Conservation (phyloP, 805 yeast genomes). For the Henningerozyma blattae region DNA sequence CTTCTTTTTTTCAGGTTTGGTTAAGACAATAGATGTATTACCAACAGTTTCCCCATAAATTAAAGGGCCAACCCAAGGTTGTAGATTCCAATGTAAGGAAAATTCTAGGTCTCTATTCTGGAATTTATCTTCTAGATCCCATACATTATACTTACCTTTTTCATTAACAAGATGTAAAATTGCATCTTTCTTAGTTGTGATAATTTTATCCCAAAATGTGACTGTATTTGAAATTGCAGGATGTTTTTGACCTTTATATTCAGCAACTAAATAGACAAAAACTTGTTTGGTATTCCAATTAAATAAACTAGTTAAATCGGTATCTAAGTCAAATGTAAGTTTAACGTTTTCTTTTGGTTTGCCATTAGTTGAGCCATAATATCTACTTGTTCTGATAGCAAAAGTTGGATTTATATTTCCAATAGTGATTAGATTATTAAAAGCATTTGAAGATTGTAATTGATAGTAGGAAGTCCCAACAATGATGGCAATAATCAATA, state of each 20-base stretch:
- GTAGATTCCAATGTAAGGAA: constrained; percentile 79
- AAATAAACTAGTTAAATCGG: constrained; percentile 69
- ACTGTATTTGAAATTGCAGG: constrained; percentile 45
- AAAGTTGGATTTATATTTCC: constrained; percentile 29
- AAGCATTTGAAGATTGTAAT: constrained; percentile 34
- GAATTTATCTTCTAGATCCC: constrained; percentile 61
- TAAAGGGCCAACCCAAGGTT: constrained; percentile 80
- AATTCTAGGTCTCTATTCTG: constrained; percentile 55
- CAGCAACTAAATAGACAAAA: constrained; percentile 84
- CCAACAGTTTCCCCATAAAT: constrained; percentile 47
- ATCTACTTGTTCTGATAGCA: constrained; percentile 40
- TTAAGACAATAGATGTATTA: constrained; percentile 4
- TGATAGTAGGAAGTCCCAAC: constrained; percentile 38
- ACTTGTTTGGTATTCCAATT: constrained; percentile 97
- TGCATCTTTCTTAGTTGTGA: constrained; percentile 48
- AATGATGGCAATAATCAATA: constrained; percentile 35
- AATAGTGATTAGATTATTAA: constrained; percentile 28
- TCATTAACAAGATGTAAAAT: constrained; percentile 36
- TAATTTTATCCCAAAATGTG: constrained; percentile 85
- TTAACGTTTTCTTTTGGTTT: constrained; percentile 68
- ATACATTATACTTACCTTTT: constrained; percentile 69
- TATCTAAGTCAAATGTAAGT: constrained; percentile 57
- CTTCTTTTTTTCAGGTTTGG: constrained; percentile 3
- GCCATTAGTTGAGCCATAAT: constrained; percentile 55
- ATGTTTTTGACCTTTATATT: constrained; percentile 42